Evolutionary conservation across 352 stramenopile genomes (phyloP).

Genomic region (Globisporangium takayamanum): DNA sequence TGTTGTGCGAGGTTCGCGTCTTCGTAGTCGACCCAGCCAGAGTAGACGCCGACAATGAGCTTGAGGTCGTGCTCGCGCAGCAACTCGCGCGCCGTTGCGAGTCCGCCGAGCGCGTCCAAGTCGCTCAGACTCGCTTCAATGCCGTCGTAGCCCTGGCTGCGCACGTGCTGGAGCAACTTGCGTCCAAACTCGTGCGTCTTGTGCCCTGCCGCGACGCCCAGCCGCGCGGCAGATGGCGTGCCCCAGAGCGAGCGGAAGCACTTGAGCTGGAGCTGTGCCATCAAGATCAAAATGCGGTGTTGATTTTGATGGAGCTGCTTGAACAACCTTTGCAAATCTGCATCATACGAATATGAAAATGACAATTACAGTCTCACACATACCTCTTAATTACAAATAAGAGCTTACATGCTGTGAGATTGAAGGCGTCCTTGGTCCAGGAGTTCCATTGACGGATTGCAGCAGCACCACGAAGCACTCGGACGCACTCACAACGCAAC

Average conservation of each 20-base stretch:
- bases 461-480: too few species aligned
- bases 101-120: slow-evolving; percentile 41
- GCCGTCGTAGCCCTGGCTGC: slow-evolving; percentile 48
- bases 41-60: slow-evolving; percentile 65
- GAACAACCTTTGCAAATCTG: neutral
- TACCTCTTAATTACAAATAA: neutral
- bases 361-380: neutral
- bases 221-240: slow-evolving; percentile 26
- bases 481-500: too few species aligned
- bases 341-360: neutral
- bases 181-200: slow-evolving; percentile 21
- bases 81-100: slow-evolving; percentile 26
- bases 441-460: neutral
- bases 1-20: slow-evolving; percentile 39
- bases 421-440: neutral
- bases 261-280: slow-evolving; percentile 10
- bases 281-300: neutral
- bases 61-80: slow-evolving; percentile 44
- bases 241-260: slow-evolving; percentile 64
- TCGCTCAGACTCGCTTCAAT: slow-evolving; percentile 68
- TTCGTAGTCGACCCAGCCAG: slow-evolving; percentile 67
- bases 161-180: slow-evolving; percentile 30
- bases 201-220: slow-evolving; percentile 13
- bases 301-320: neutral
- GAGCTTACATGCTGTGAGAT: neutral